Percentiles rank a stretch among this genome's conserved stretches.
These are phyloP conservation scores for Hypsizygus marmoreus DNA, from an alignment of 768 basidiomycete genomes.

Conservation along the genomic window DNA sequence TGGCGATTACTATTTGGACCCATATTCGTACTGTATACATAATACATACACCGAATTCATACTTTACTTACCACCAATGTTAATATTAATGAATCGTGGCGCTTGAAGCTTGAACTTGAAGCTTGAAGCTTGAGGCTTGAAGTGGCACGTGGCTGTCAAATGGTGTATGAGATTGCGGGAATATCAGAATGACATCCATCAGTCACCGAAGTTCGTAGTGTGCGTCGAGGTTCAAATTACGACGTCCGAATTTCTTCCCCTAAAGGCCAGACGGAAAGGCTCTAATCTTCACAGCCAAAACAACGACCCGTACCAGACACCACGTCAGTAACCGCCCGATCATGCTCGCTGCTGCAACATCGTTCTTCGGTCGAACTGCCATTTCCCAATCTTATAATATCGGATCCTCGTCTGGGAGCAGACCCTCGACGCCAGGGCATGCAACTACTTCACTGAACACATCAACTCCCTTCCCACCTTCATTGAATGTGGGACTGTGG, in stretches of 20 bases:
- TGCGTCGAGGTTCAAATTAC: no score
- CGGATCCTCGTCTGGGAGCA: conserved; percentile 44
- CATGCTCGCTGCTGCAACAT: conserved; percentile 83
- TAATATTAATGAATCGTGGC: no score
- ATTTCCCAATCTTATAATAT: conserved; percentile 82
- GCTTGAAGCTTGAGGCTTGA: no score
- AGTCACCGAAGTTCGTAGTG: no score
- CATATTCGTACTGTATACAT: conserved; percentile 10
- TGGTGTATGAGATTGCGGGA: no score
- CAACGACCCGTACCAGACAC: no score
- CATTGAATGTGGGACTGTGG: conserved; percentile 85
- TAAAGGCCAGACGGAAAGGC: no score
- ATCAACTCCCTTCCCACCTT: conserved; percentile 45
- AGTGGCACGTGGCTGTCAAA: conserved; percentile 8
- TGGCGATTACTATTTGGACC: conserved; percentile 6
- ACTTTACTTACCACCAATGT: no score
- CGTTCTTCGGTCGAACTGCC: conserved; percentile 78
- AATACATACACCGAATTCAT: no score
- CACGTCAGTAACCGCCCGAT: conserved; percentile 13
- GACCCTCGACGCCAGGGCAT: conserved; percentile 53
- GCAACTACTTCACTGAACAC: conserved; percentile 30
- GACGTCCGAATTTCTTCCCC: conserved; percentile 1
- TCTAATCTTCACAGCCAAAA: no score
- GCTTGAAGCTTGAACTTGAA: no score
- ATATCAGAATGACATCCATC: no score